Percentiles rank a stretch among this genome's conserved stretches.
These are phyloP conservation scores for Rhizoctonia solani DNA, from an alignment of 1,284 basidiomycete species.

Conservation along the genomic window DNA sequence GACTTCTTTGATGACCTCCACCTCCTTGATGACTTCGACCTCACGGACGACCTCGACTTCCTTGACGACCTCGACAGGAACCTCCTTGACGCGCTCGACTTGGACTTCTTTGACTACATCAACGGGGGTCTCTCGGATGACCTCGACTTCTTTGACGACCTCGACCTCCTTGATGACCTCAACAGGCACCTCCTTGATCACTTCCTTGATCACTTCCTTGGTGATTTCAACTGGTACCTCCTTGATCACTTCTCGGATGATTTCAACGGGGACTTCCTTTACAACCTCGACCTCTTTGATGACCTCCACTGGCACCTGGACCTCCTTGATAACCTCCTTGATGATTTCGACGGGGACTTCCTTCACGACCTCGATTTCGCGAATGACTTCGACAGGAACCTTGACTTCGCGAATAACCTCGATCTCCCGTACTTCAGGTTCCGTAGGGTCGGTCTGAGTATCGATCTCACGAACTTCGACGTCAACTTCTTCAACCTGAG, in stretches of 20 bases:
- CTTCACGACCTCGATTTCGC: constrained; percentile 44
- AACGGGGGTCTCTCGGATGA: constrained; percentile 42
- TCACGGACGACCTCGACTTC: constrained; percentile 46
- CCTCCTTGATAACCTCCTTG: constrained; percentile 44
- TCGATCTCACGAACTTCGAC: constrained; percentile 64
- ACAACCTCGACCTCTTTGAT: constrained; percentile 40
- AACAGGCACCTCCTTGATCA: constrained; percentile 40
- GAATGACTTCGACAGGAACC: constrained; percentile 42
- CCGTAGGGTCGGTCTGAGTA: constrained; percentile 48
- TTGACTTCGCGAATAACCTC: constrained; percentile 43
- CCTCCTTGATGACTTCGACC: constrained; percentile 46
- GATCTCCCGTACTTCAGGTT: constrained; percentile 40
- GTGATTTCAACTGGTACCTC: constrained; percentile 45
- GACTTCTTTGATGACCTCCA: constrained; percentile 44
- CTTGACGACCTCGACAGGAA: constrained; percentile 45
- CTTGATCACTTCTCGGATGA: constrained; percentile 46
- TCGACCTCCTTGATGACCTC: constrained; percentile 36
- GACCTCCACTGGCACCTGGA: constrained; percentile 24
- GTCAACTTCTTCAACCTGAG: constrained; percentile 44
- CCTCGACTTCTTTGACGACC: constrained; percentile 42
- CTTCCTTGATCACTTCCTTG: constrained; percentile 47
- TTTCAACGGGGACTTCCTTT: constrained; percentile 47
- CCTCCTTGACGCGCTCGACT: constrained; percentile 45
- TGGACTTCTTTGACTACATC: constrained; percentile 39
- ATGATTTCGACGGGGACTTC: constrained; percentile 45